Evolutionary conservation across 2,329 filamentous ascomycete genomes (phyloP), one percentile per base, ranked within the genome.

Genomic region (Xylariaceae sp.): DNA sequence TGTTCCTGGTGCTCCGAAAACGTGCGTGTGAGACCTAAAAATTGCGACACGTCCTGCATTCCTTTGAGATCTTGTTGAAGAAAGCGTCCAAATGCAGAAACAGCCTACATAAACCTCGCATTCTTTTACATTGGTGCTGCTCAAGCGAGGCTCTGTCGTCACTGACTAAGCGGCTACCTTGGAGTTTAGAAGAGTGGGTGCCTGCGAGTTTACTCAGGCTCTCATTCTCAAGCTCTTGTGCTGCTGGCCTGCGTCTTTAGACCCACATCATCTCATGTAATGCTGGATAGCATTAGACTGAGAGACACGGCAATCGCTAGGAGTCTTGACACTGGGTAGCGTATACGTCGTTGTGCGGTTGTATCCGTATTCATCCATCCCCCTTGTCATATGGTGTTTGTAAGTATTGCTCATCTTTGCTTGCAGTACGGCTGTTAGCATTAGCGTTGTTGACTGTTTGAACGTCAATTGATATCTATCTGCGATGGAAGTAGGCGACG

Each of bases 391-490:
- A 41, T 63, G 46, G 47, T 65, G 65, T 69, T 68, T 69, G 64
- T 53, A n/a, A n/a, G n/a, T n/a, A 56, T 55, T 53, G 33, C 47
- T 26, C 43, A 70, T 61, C 69, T 66, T 63, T 71, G 67, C 47
- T 50, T 34, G 56, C 53, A 59, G 55, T 33, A 45, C 66, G 69
- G 69, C 51, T 61, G 50, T 47, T 52, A 62, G 64, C 69, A 69
- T 67, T 70, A 71, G 69, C 56, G 48, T 29, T 45, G 48, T 53
- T 63, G 65, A 53, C 67, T 70, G 69, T 70, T 71, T 70, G 69
- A 66, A 70, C 65, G 61, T 67, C 66, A 64, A 59, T 61, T 53
- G 54, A 37, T 40, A 28, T 44, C 12, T 7, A n/a, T 52, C 33
- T 34, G 26, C 39, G 17, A 46, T 19, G 14, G 33, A 45, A n/a